Conservation (phyloP, 192 early-diverging fungal genomes). For the Coemansia sp. region DNA sequence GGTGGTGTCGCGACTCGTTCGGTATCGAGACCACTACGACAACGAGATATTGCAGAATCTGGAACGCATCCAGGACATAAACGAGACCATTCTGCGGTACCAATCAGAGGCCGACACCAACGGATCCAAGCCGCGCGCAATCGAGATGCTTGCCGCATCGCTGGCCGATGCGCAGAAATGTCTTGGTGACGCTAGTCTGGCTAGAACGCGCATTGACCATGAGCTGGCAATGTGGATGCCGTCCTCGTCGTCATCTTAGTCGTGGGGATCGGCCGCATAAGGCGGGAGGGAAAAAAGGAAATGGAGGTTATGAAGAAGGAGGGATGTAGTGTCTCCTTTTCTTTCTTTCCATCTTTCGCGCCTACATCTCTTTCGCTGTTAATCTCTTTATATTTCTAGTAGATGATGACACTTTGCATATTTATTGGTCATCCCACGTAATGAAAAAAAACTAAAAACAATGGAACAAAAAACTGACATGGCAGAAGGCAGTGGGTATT, state of each 20-base stretch:
- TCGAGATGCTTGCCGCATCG: constrained; percentile 16
- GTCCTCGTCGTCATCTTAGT: background rate
- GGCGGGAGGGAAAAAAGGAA: too few relatives aligned
- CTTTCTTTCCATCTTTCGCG: too few relatives aligned
- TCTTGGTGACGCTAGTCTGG: constrained; percentile 33
- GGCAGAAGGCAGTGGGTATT: too few relatives aligned
- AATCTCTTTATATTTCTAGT: too few relatives aligned
- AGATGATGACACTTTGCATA: too few relatives aligned
- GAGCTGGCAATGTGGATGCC: constrained; percentile 32
- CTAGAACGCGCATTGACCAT: constrained; percentile 33
- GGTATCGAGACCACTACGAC: constrained; percentile 37
- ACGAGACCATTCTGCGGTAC: constrained; percentile 13
- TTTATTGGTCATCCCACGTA: too few relatives aligned
- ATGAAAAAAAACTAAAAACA: too few relatives aligned
- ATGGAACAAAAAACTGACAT: too few relatives aligned
- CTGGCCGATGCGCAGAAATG: constrained; percentile 32
- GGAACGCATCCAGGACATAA: constrained; percentile 40
- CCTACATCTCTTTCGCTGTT: too few relatives aligned
- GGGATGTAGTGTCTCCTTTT: too few relatives aligned
- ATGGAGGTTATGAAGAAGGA: too few relatives aligned
- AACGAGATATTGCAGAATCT: constrained; percentile 29
- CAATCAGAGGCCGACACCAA: constrained; percentile 4
- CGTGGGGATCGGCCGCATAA: too few relatives aligned
- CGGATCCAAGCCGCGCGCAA: constrained; percentile 9
- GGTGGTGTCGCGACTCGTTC: constrained; percentile 29